phyloP scores from a whole-genome alignment of 768 basidiomycete genomes.

The Paxillus ammoniavirescens region DNA sequence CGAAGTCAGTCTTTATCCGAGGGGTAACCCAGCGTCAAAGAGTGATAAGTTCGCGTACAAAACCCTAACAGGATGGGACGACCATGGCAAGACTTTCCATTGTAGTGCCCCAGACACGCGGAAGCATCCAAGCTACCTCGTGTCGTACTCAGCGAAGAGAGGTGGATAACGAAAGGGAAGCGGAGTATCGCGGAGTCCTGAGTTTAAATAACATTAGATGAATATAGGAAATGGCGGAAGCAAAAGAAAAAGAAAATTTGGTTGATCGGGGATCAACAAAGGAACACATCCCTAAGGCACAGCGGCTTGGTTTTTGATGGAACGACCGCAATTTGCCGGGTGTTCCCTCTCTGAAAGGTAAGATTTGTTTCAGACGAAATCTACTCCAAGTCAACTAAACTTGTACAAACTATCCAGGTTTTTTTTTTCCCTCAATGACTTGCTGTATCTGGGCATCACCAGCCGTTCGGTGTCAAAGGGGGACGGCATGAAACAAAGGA shows the following conservation, averaged over 20 bases:
- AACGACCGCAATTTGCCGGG: conserved; percentile 31
- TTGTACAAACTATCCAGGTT: neutral
- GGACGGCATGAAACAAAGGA: conserved; percentile 1
- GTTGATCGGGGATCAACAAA: conserved; percentile 67
- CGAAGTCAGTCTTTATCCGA: conserved; percentile 7
- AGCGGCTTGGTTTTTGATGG: conserved; percentile 19
- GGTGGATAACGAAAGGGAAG: conserved; percentile 1
- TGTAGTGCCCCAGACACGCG: neutral
- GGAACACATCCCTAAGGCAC: conserved; percentile 34
- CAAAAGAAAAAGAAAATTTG: conserved; percentile 34
- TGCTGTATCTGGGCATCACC: neutral
- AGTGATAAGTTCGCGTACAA: neutral
- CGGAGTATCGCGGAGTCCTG: conserved; percentile 29
- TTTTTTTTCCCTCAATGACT: neutral
- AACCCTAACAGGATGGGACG: neutral
- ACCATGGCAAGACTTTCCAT: neutral
- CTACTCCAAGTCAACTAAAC: no score
- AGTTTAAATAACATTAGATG: conserved; percentile 13
- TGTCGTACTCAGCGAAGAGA: conserved; percentile 18
- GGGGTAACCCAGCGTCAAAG: neutral
- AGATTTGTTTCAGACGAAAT: neutral
- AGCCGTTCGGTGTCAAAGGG: neutral
- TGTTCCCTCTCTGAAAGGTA: conserved; percentile 3
- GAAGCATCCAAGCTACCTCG: neutral
- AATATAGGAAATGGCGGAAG: conserved; percentile 27